phyloP scores from a whole-genome alignment of 2,329 filamentous ascomycete species.

The Cladosporium velox region DNA sequence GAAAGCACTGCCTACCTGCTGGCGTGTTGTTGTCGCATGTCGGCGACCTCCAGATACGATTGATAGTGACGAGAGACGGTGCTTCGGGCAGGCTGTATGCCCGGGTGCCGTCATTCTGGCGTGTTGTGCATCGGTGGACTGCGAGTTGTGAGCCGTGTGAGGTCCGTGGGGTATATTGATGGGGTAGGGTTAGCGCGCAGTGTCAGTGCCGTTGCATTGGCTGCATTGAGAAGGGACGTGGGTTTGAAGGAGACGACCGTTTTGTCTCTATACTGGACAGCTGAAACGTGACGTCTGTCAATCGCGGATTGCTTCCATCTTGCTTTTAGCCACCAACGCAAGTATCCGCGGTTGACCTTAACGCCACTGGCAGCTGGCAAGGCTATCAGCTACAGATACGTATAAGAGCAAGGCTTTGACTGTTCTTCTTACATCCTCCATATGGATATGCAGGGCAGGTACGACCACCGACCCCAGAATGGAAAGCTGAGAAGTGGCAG shows the following conservation, averaged over 20 bases:
- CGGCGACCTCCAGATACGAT: not conserved
- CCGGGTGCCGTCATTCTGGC: not conserved
- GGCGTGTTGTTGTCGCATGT: not conserved
- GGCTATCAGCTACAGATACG: not conserved
- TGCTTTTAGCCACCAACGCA: not conserved
- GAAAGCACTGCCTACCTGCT: not conserved
- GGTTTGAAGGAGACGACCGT: not conserved
- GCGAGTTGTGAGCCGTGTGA: not conserved
- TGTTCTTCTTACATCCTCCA: not conserved
- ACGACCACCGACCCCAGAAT: not conserved
- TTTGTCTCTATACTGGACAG: not conserved
- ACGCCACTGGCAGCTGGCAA: not conserved
- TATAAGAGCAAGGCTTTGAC: not conserved
- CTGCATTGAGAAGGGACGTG: not conserved
- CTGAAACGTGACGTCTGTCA: not conserved
- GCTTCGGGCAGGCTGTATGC: not conserved
- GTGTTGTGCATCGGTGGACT: not conserved
- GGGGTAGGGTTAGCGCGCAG: not conserved
- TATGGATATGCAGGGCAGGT: not conserved
- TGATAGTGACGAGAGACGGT: not conserved
- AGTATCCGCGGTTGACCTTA: not conserved
- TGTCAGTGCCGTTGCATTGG: not conserved
- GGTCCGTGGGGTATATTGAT: not conserved
- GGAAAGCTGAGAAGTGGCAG: not conserved
- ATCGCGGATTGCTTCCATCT: not conserved